These are phyloP conservation scores for Zoysia japonica DNA, from an alignment of 176 grass and related monocot genomes.

Conservation along the genomic window DNA sequence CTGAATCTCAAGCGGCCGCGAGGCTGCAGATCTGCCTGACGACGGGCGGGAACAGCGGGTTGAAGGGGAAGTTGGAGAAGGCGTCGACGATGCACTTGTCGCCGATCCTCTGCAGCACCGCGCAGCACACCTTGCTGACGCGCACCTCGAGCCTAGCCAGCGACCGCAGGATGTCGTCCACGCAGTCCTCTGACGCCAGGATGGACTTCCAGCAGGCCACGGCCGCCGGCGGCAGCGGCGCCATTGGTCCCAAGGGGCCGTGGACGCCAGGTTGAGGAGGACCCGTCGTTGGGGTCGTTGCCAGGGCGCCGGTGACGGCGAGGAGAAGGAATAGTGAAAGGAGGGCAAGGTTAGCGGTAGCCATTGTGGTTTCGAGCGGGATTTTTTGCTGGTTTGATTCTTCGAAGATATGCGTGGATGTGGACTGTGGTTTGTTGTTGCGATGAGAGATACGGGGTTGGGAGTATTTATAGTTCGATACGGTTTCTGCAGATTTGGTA, in stretches of 20 bases:
- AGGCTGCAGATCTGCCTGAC: slow-evolving; percentile 6
- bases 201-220: slow-evolving; percentile 34
- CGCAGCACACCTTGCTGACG: slow-evolving; percentile 20
- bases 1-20: background rate
- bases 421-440: background rate
- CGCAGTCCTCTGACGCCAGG: slow-evolving; percentile 18
- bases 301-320: background rate
- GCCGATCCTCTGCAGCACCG: slow-evolving; percentile 28
- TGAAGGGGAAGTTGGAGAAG: slow-evolving; percentile 35
- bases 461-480: slow-evolving; percentile 1
- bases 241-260: background rate
- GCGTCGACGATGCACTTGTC: background rate
- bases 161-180: slow-evolving; percentile 3
- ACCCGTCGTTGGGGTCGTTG: too few relatives aligned
- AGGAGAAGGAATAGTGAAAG: slow-evolving; percentile 19
- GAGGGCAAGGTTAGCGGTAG: background rate
- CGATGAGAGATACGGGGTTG: background rate
- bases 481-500: background rate
- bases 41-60: background rate
- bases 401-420: background rate
- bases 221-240: background rate
- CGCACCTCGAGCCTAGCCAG: background rate
- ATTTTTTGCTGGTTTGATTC: background rate
- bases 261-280: background rate
- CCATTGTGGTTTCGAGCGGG: background rate